Evolutionary conservation across 805 yeast genomes (phyloP), one percentile per base, ranked within the genome.

Genomic region (Starmerella cellae): DNA sequence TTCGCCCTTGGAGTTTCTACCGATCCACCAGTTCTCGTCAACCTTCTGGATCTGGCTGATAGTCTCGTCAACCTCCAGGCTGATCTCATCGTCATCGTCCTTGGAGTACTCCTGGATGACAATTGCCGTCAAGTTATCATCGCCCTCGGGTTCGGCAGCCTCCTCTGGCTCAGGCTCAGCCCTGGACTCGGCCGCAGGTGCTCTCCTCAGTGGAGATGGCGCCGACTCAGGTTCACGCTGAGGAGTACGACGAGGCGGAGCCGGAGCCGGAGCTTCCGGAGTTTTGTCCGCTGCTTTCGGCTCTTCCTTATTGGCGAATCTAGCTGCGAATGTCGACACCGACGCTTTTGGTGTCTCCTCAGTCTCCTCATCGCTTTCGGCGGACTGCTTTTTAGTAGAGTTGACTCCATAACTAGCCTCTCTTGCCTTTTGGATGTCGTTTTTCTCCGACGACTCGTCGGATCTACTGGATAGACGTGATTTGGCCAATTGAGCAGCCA

Each of bases 11-110:
- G 60, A 43, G 54, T 82, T 71, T 48, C 74, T 76, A 39, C 98
- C 98, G 42, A 80, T 66, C 97, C 97, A 91, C 88, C 88, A 82
- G 51, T 77, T 85, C 44, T 75, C 81, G 55, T 79, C 85, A 14
- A 75, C 72, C 52, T 75, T 70, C 47, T 79, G 80, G 48, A 82
- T 76, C 22, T 74, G 74, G n/a, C 69, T 62, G 47, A 82, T 73
- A 28, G 58, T 50, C 49, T 82, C 91, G 41, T 82, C 85, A 52
- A 77, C 87, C 17, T 50, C 64, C 37, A 82, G 72, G 0, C 68
- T 68, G 39, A 82, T 73, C 58, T 82, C 93, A 53, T 81, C 79
- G 42, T 78, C 87, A 54, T 80, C 93, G 47, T 74, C 83, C 54
- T 75, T 74, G 50, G 67, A 77, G 59, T 84, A 91, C 56, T 77